These are phyloP conservation scores for Candida gorgasii DNA, from an alignment of 805 yeast genomes.

Conservation along the genomic window DNA sequence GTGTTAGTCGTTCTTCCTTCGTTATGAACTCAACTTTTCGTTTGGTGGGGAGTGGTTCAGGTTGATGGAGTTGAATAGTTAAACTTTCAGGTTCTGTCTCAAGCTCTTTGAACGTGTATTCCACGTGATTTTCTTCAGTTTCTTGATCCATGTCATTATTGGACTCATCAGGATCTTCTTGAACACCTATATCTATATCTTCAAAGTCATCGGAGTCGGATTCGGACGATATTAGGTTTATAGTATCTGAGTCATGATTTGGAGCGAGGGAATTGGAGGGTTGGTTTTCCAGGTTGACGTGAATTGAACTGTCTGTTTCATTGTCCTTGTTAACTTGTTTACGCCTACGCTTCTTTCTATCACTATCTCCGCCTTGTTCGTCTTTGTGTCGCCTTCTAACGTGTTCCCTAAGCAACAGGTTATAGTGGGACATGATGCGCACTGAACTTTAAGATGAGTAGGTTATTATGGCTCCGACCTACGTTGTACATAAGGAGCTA, in stretches of 20 bases:
- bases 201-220: constrained; percentile 24
- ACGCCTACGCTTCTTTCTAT: constrained; percentile 1
- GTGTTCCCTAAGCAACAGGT: constrained; percentile 16
- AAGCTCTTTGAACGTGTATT: neutral
- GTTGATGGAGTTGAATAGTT: constrained; percentile 5
- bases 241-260: neutral
- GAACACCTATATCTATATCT: constrained; percentile 19
- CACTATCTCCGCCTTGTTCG: neutral
- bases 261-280: too few species aligned
- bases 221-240: constrained; percentile 2
- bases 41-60: constrained; percentile 20
- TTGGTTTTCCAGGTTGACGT: too few species aligned
- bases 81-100: constrained; percentile 5
- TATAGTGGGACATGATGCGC: constrained; percentile 12
- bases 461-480: neutral
- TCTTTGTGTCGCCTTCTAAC: neutral
- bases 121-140: constrained; percentile 1
- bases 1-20: constrained; percentile 53
- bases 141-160: constrained; percentile 1
- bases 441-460: neutral
- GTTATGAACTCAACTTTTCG: constrained; percentile 39
- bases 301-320: too few species aligned
- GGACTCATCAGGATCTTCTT: neutral
- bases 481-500: neutral
- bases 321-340: too few species aligned